Percentiles rank a stretch among this genome's conserved stretches.
Evolutionary conservation across 2,329 filamentous ascomycete species (phyloP).

Genomic region (Diaporthe caulivora): DNA sequence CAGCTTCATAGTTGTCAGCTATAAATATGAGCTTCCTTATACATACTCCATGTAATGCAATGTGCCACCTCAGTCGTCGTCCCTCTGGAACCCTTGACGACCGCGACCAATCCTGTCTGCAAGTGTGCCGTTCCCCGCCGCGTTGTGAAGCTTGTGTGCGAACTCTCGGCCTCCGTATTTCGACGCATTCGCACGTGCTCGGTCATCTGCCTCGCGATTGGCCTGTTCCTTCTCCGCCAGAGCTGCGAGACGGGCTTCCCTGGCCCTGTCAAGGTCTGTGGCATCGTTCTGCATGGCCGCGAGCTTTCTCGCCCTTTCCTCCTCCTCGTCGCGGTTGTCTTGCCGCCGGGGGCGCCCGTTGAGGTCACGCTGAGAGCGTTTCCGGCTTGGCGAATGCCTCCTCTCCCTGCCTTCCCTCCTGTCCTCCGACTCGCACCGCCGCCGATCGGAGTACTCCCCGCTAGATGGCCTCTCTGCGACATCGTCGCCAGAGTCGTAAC

Average conservation of each 20-base stretch:
- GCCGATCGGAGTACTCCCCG: constrained; percentile 39
- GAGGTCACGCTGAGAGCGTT: constrained; percentile 35
- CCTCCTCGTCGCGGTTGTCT: constrained; percentile 52
- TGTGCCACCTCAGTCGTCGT: constrained; percentile 54
- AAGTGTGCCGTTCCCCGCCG: constrained; percentile 65
- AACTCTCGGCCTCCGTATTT: constrained; percentile 76
- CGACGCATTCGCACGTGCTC: constrained; percentile 67
- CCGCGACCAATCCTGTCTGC: constrained; percentile 65
- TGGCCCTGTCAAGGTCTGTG: constrained; percentile 76
- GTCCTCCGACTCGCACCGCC: constrained; percentile 21
- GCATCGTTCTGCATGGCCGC: constrained; percentile 82
- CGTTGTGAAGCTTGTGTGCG: constrained; percentile 71
- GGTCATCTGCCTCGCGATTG: constrained; percentile 76
- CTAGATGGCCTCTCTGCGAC: constrained; percentile 43
- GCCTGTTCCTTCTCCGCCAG: constrained; percentile 75
- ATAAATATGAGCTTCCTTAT: not conserved
- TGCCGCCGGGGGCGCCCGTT: constrained; percentile 31
- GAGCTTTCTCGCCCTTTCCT: constrained; percentile 74
- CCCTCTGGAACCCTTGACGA: constrained; percentile 58
- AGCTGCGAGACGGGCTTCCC: constrained; percentile 75
- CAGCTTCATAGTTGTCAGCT: constrained; percentile 21
- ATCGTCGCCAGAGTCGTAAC: constrained; percentile 49
- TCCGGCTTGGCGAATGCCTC: constrained; percentile 32
- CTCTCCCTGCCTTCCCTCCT: constrained; percentile 23
- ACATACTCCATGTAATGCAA: constrained; percentile 14